phyloP scores from a whole-genome alignment of 768 basidiomycete genomes.

The Chalciporus chontae region DNA sequence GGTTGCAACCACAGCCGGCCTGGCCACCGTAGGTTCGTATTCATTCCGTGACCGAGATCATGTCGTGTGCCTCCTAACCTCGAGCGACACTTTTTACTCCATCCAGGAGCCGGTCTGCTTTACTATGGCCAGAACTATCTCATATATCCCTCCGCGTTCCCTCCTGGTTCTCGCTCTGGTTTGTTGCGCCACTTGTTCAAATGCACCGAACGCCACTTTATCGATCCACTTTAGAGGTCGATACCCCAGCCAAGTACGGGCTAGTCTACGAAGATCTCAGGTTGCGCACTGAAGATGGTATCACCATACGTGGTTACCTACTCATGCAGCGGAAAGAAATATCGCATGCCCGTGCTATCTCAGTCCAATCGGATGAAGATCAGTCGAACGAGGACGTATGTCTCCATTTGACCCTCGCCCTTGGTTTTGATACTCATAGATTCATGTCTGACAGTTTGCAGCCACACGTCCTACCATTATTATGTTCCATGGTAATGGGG shows the following conservation, averaged over 20 bases:
- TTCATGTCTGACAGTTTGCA: slow-evolving; percentile 32
- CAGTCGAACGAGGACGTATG: slow-evolving; percentile 59
- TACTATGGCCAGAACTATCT: slow-evolving; percentile 86
- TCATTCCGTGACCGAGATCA: not conserved
- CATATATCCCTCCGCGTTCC: slow-evolving; percentile 85
- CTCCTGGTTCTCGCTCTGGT: slow-evolving; percentile 79
- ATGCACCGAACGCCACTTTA: not conserved
- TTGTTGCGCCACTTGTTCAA: slow-evolving; percentile 12
- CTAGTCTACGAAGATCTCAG: slow-evolving; percentile 74
- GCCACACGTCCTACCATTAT: slow-evolving; percentile 74
- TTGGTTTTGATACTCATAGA: not conserved
- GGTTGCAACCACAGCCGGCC: slow-evolving; percentile 52
- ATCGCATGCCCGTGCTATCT: slow-evolving; percentile 30
- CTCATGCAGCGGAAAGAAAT: slow-evolving; percentile 60
- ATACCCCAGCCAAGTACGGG: slow-evolving; percentile 63
- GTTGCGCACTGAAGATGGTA: slow-evolving; percentile 66
- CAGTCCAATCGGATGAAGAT: slow-evolving; percentile 35
- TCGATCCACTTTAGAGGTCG: slow-evolving; percentile 50
- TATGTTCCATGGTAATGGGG: slow-evolving; percentile 92
- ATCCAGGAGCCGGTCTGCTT: slow-evolving; percentile 63
- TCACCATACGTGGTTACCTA: slow-evolving; percentile 74
- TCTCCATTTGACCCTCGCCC: not conserved
- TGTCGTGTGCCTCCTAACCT: not conserved
- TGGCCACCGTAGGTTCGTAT: slow-evolving; percentile 52
- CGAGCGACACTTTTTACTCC: not conserved